Conservation (phyloP, 208 protist genomes). For the Leptomonas pyrrhocoris region DNA sequence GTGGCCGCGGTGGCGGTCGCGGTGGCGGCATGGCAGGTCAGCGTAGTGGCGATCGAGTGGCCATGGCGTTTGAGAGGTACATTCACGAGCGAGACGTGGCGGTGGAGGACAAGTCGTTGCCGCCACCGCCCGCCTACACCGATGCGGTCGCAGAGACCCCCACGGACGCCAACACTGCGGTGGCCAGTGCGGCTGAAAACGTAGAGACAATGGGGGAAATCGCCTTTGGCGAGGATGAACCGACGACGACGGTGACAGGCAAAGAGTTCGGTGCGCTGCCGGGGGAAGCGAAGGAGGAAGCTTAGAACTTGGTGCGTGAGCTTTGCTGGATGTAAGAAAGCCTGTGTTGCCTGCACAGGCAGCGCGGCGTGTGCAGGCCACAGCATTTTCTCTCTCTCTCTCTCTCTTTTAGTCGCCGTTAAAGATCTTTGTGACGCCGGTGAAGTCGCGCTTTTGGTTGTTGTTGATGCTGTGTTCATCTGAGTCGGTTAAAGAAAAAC, state of each 20-base stretch:
- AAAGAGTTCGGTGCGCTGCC: slow-evolving; percentile 19
- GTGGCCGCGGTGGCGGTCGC: slow-evolving; percentile 39
- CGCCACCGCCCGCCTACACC: not conserved
- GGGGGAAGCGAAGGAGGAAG: slow-evolving; percentile 17
- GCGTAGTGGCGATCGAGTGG: slow-evolving; percentile 45
- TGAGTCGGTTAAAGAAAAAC: too few species aligned
- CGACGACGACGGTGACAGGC: slow-evolving; percentile 14
- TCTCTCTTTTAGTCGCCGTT: too few species aligned
- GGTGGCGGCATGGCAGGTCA: slow-evolving; percentile 25
- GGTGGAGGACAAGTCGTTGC: slow-evolving; percentile 1
- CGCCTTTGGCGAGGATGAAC: slow-evolving; percentile 34
- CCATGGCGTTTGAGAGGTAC: slow-evolving; percentile 56
- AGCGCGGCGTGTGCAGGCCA: too few species aligned
- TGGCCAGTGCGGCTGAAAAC: not conserved
- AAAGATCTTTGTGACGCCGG: too few species aligned
- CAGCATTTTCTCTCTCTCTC: too few species aligned
- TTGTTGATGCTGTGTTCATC: too few species aligned
- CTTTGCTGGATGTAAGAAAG: too few species aligned
- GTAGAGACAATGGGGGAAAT: slow-evolving; percentile 20
- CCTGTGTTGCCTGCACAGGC: too few species aligned
- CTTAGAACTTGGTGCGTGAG: not conserved
- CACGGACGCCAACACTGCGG: not conserved
- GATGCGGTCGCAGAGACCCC: not conserved
- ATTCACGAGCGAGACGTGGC: slow-evolving; percentile 49
- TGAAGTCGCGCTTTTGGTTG: too few species aligned